Base-by-base conservation (phyloP, 2,329 filamentous ascomycete genomes). In the Alternaria alternata region DNA sequence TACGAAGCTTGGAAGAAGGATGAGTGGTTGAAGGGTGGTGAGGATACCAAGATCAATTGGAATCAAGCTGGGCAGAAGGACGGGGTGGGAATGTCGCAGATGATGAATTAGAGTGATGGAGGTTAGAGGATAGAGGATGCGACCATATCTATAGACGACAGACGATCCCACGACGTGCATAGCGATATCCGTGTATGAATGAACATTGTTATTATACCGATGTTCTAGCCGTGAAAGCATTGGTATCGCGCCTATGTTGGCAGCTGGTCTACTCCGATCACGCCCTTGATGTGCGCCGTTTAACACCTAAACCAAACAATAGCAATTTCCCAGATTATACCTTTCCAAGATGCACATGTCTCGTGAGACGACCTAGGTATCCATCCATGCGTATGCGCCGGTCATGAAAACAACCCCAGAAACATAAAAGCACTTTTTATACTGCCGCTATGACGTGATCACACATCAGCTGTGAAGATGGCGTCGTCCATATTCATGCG, bases 1-100 rank as follows among this genome's bases (percentile, higher is more conserved):
- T 99, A 89, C 78, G 68, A 66, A 60, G 68, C 67, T 46, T 86
- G 81, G 85, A 87, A 79, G 75, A 77, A 75, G 55, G 81, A 84
- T 68, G 66, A 48, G 61, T 82, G 79, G 74, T 69, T 83, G 67
- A 44, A 18, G 51, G 54, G 49, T 26, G 51, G 43, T 12, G 54
- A 53, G 16, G 55, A 51, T 22, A 59, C 57, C 0, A 32, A 68
- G 53, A 34, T 55, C 49, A 22, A 30, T 4, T 26, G 32, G 48
- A 55, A 49, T 34, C 48, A 54, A 24, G 51, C 57, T 51, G 57
- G 61, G 44, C 57, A 62, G 42, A 63, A 55, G 41, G 57, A 64
- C 36, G 58, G 54, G 4, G 46, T 64, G 34, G 61, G 42, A 2
- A 43, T 52, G 5, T 57, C 62, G 61, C 56, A 62, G 51, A 63